Evolutionary conservation across 2,329 filamentous ascomycete species (phyloP).

Genomic region (Corynespora cassiicola): DNA sequence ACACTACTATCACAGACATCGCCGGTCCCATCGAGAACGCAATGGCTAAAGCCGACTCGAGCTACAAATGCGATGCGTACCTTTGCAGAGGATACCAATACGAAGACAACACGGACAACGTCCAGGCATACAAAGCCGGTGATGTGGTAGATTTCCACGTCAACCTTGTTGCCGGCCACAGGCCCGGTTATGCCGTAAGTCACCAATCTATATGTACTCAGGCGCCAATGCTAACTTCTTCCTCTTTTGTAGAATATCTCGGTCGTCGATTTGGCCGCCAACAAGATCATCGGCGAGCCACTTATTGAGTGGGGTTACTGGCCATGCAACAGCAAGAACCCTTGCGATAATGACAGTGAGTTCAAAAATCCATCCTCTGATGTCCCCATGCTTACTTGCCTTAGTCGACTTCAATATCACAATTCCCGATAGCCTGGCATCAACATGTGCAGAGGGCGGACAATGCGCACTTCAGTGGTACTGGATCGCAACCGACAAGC

Average conservation of each 20-base stretch:
- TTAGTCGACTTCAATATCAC: conserved; percentile 52
- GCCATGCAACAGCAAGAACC: conserved; percentile 1
- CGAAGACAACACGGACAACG: conserved; percentile 58
- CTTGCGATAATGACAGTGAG: conserved; percentile 4
- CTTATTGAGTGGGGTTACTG: conserved; percentile 2
- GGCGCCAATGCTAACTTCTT: too few relatives aligned
- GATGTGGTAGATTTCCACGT: conserved; percentile 48
- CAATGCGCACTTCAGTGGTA: conserved; percentile 63
- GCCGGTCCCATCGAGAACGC: conserved; percentile 7
- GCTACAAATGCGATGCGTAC: conserved; percentile 52
- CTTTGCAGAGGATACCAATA: conserved; percentile 62
- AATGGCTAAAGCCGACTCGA: background rate
- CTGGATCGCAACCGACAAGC: conserved; percentile 58
- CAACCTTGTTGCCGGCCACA: conserved; percentile 54
- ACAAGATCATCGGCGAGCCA: conserved; percentile 54
- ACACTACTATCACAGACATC: background rate
- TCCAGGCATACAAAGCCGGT: conserved; percentile 55
- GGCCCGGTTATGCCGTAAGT: conserved; percentile 54
- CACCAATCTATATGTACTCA: too few relatives aligned
- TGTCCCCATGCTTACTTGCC: background rate
- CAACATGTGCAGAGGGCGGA: conserved; percentile 52
- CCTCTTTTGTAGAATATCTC: too few relatives aligned
- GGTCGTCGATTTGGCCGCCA: conserved; percentile 58
- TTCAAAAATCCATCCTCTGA: background rate
- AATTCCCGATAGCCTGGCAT: conserved; percentile 54